phyloP scores from a whole-genome alignment of 2,329 filamentous ascomycete species.

The Fusarium sp. region DNA sequence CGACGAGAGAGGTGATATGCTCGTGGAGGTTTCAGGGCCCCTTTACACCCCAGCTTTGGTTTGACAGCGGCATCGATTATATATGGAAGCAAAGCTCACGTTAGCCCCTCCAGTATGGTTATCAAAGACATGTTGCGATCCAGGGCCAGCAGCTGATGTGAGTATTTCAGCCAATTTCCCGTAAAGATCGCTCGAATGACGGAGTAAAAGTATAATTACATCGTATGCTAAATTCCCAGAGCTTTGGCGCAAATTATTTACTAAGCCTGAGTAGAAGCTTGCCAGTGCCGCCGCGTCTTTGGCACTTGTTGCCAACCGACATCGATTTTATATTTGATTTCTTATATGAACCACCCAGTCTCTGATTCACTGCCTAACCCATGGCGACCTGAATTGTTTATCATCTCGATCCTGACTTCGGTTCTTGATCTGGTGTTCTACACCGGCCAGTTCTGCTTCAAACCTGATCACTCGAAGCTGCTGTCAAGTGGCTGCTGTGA shows the following conservation, averaged over 20 bases:
- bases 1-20: constrained; percentile 47
- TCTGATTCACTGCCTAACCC: constrained; percentile 2
- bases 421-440: background rate
- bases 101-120: background rate
- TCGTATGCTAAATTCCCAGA: background rate
- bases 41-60: constrained; percentile 61
- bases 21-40: constrained; percentile 57
- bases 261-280: background rate
- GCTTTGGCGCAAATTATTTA: too few species aligned
- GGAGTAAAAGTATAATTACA: background rate
- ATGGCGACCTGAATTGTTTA: background rate
- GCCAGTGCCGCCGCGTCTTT: background rate
- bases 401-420: background rate
- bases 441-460: background rate
- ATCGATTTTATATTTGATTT: too few species aligned
- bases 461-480: background rate
- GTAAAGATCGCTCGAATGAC: background rate
- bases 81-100: constrained; percentile 49
- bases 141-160: background rate
- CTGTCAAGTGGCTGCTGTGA: constrained; percentile 16
- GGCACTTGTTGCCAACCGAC: constrained; percentile 23
- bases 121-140: background rate
- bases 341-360: background rate
- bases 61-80: constrained; percentile 61
- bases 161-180: background rate